Percentiles rank a stretch among this genome's conserved stretches.
Evolutionary conservation across 768 basidiomycete species (phyloP).

Genomic region (Guyanaporus albipodus): DNA sequence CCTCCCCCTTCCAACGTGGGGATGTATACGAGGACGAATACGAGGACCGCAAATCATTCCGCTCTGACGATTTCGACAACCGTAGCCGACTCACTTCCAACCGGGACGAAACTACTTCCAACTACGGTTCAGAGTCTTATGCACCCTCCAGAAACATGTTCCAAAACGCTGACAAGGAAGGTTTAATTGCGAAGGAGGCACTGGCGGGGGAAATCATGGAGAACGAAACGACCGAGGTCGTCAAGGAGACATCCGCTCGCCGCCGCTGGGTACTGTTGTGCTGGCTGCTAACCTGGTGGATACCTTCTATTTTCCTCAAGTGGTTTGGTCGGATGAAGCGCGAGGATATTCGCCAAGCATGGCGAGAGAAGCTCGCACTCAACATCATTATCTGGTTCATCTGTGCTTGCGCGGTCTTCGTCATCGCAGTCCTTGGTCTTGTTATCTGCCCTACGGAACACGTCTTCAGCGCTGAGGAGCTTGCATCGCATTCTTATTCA

Average conservation of each 20-base stretch:
- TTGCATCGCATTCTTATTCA: conserved; percentile 63
- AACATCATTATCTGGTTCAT: conserved; percentile 96
- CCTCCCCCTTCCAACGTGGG: conserved; percentile 76
- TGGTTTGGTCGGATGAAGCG: conserved; percentile 92
- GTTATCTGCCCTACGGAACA: conserved; percentile 95
- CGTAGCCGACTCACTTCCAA: conserved; percentile 75
- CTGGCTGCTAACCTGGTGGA: conserved; percentile 90
- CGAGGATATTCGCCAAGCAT: conserved; percentile 88
- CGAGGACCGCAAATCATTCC: conserved; percentile 69
- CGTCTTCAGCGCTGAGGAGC: conserved; percentile 77
- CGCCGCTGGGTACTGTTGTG: conserved; percentile 85
- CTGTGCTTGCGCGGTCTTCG: conserved; percentile 85
- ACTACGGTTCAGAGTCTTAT: conserved; percentile 89
- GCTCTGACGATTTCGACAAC: conserved; percentile 76
- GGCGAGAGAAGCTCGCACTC: conserved; percentile 94
- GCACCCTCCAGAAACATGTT: conserved; percentile 97
- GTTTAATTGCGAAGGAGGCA: conserved; percentile 73
- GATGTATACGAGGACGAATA: conserved; percentile 76
- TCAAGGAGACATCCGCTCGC: conserved; percentile 78
- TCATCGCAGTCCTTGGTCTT: conserved; percentile 82
- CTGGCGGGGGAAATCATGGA: conserved; percentile 83
- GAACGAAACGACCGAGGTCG: conserved; percentile 81
- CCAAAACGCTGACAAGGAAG: conserved; percentile 73
- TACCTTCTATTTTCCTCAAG: conserved; percentile 66
- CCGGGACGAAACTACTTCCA: conserved; percentile 72